A percentile compares a stretch with the other conserved stretches of the same genome.
Evolutionary conservation across 495 filamentous ascomycete species (phyloP).

Genomic region (Pseudevernia furfuracea): DNA sequence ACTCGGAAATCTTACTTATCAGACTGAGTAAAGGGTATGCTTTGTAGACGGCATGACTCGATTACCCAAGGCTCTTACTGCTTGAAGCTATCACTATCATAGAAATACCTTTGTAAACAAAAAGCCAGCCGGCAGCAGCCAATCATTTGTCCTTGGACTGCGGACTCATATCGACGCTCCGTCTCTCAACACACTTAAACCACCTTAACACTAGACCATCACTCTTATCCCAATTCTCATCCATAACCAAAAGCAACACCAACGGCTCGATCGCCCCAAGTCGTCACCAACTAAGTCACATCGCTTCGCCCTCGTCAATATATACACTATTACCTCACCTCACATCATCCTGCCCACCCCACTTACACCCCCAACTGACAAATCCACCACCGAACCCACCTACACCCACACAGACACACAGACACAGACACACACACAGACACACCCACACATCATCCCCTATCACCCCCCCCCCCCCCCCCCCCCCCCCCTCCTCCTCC

Average conservation of each 20-base stretch:
- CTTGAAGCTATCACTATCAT: not conserved
- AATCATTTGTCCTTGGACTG: not conserved
- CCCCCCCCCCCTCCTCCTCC: slow-evolving; percentile 69
- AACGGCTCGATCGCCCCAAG: not conserved
- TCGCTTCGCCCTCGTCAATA: not conserved
- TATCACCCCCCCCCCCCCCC: not conserved
- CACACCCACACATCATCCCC: not conserved
- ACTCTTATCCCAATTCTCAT: not conserved
- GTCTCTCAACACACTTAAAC: not conserved
- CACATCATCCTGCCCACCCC: not conserved
- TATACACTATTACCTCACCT: too few species aligned
- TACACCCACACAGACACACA: too few species aligned
- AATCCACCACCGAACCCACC: too few species aligned
- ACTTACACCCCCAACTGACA: too few species aligned
- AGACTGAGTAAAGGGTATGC: not conserved
- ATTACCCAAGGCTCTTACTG: not conserved
- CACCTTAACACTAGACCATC: not conserved
- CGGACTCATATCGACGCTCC: not conserved
- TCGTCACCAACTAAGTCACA: not conserved
- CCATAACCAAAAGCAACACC: not conserved
- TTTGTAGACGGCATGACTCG: not conserved
- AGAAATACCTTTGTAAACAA: not conserved
- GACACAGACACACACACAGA: too few species aligned
- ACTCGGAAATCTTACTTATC: too few species aligned
- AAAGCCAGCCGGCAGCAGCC: not conserved